These are phyloP conservation scores for Thelonectria rubi DNA, from an alignment of 2,329 filamentous ascomycete genomes.

Conservation along the genomic window DNA sequence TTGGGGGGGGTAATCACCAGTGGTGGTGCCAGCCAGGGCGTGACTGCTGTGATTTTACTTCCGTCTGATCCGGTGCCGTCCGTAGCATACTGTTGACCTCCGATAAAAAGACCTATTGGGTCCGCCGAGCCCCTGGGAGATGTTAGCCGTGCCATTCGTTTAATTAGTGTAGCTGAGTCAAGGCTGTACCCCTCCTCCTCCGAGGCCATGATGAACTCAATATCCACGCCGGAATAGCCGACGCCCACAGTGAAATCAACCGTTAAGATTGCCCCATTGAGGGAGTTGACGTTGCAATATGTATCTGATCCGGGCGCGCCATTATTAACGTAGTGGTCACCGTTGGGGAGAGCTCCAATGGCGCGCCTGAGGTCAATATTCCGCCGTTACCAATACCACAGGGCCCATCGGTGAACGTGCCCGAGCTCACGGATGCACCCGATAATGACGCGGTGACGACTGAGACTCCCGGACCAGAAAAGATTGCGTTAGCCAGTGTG, in stretches of 20 bases:
- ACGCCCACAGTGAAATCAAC: slow-evolving; percentile 6
- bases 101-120: slow-evolving; percentile 14
- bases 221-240: not conserved
- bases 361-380: slow-evolving; percentile 26
- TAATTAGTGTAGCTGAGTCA: not conserved
- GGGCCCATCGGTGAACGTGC: slow-evolving; percentile 22
- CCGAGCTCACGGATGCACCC: slow-evolving; percentile 8
- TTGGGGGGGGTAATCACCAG: slow-evolving; percentile 16
- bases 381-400: slow-evolving; percentile 23
- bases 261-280: slow-evolving; percentile 20
- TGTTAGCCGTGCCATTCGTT: not conserved
- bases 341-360: slow-evolving; percentile 7
- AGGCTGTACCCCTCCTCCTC: slow-evolving; percentile 28
- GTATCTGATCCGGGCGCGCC: slow-evolving; percentile 9
- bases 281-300: slow-evolving; percentile 11
- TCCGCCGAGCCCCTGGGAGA: slow-evolving; percentile 7
- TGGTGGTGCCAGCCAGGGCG: not conserved
- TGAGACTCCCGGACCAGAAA: slow-evolving; percentile 16
- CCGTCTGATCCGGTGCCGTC: slow-evolving; percentile 22
- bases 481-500: slow-evolving; percentile 17
- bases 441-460: slow-evolving; percentile 8
- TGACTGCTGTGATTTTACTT: slow-evolving; percentile 1
- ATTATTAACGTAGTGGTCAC: slow-evolving; percentile 22
- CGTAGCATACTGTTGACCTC: not conserved
- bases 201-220: slow-evolving; percentile 28